Conservation (phyloP, 2,329 filamentous ascomycete genomes). For the Microcyclosporella mali region DNA sequence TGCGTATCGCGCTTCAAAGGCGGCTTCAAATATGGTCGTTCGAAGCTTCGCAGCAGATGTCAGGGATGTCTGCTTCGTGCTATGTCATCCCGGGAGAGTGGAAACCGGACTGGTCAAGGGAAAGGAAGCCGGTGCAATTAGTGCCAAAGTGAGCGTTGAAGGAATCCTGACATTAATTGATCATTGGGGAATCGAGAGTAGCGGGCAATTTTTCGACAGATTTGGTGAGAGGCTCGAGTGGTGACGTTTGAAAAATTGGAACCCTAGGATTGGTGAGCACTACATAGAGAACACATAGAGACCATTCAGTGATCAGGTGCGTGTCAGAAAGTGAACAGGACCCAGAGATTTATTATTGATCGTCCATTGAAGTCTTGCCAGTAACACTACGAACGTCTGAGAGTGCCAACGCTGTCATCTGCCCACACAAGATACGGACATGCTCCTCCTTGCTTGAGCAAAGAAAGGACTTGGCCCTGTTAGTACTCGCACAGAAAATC, state of each 20-base stretch:
- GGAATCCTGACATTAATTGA: slow-evolving; percentile 36
- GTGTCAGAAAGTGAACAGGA: too few species aligned
- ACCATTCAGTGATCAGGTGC: too few species aligned
- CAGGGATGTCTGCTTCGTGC: slow-evolving; percentile 36
- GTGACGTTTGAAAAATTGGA: too few species aligned
- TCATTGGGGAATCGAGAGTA: slow-evolving; percentile 27
- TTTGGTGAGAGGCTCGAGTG: slow-evolving; percentile 40
- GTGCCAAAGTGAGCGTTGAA: slow-evolving; percentile 36
- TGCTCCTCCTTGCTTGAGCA: too few species aligned
- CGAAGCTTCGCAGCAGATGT: slow-evolving; percentile 41
- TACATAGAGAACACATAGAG: too few species aligned
- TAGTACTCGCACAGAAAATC: too few species aligned
- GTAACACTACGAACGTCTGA: too few species aligned
- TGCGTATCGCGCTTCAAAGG: slow-evolving; percentile 44
- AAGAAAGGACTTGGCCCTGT: too few species aligned
- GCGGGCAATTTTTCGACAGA: slow-evolving; percentile 40
- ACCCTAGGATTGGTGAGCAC: too few species aligned
- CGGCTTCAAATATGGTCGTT: slow-evolving; percentile 42
- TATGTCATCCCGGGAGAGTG: slow-evolving; percentile 43
- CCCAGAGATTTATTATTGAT: too few species aligned
- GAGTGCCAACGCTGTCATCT: not conserved
- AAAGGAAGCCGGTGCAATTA: slow-evolving; percentile 42
- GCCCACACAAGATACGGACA: too few species aligned
- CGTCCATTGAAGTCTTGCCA: too few species aligned
- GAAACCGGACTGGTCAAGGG: slow-evolving; percentile 41